phyloP scores from a whole-genome alignment of 257 asterid genomes.

The Primulina huaijiensis region DNA sequence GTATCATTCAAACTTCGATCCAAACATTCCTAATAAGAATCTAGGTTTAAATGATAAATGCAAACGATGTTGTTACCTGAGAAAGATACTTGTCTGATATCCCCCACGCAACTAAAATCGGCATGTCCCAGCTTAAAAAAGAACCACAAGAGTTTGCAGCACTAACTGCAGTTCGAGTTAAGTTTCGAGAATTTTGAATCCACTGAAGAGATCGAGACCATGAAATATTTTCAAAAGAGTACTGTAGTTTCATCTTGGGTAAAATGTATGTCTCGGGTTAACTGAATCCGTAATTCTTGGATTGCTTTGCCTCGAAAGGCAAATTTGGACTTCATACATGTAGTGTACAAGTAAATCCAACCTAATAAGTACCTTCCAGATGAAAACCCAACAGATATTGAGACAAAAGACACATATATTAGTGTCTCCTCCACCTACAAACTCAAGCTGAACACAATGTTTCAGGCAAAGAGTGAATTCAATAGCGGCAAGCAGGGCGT shows the following conservation, averaged over 20 bases:
- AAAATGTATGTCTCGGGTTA: neutral
- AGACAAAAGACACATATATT: constrained; percentile 15
- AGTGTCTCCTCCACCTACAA: constrained; percentile 17
- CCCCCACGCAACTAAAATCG: constrained; percentile 86
- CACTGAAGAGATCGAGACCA: neutral
- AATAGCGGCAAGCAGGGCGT: neutral
- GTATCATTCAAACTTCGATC: no score
- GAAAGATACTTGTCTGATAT: constrained; percentile 96
- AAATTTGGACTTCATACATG: neutral
- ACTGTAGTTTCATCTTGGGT: neutral
- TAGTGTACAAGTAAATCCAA: neutral
- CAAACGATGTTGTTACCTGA: no score
- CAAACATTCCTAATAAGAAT: no score
- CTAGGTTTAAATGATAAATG: no score
- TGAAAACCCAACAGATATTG: constrained; percentile 60
- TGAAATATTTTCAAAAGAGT: neutral
- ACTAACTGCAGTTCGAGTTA: neutral
- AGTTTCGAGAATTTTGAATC: neutral
- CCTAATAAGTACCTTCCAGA: constrained; percentile 63
- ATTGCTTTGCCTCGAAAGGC: constrained; percentile 1
- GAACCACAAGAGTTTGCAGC: constrained; percentile 8
- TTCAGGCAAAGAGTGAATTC: neutral
- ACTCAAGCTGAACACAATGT: constrained; percentile 14
- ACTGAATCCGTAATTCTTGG: neutral
- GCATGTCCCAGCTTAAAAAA: constrained; percentile 80